Evolutionary conservation across 2,329 filamentous ascomycete genomes (phyloP), one percentile per base, ranked within the genome.

Genomic region (Macrophomina tecta): DNA sequence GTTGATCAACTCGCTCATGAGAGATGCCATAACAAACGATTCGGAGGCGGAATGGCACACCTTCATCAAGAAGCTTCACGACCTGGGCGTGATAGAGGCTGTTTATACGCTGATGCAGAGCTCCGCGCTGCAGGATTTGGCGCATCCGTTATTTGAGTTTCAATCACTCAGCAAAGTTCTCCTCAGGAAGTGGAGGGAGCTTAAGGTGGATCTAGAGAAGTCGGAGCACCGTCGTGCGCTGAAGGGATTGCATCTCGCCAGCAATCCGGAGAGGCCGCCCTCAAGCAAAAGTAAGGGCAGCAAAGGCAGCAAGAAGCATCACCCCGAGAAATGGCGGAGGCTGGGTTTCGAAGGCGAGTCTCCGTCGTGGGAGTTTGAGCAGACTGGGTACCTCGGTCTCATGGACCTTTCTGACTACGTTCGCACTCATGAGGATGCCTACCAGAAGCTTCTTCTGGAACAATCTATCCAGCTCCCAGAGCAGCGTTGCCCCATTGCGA

Each of bases 321-420:
- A 93, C 73, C 91, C 93, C 0, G 90, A 96, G 74, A 97, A 97
- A 77, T 99, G 95, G 95, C 87, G 93, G 72, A 86, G 94, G 64
- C 79, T 99, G 49, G 95, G 95, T 2, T 99, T 99, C 73, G 91
- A 95, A 77, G 90, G 91, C 0, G 95, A 99, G 78, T 94, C 87
- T 71, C 95, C 95, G 3, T 90, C 90, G 0, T 85, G 86, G 72
- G 95, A 99, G 72, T 98, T 99, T 75, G 89, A 93, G 23, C 83
- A 87, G 46, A 91, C 91, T 34, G 95, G 95, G 0, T 98, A 94
- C 76, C 80, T 99, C 64, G 95, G 95, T 34, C 92, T 99, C 87
- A 98, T 99, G 94, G 95, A 99, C 77, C 80, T 99, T 73, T 92
- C 93, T 2, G 94, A 98, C 78, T 99, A 93, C 76, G 93, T 97